These are phyloP conservation scores for Gliomastix tumulicola DNA, from an alignment of 2,329 filamentous ascomycete species.

Conservation along the genomic window DNA sequence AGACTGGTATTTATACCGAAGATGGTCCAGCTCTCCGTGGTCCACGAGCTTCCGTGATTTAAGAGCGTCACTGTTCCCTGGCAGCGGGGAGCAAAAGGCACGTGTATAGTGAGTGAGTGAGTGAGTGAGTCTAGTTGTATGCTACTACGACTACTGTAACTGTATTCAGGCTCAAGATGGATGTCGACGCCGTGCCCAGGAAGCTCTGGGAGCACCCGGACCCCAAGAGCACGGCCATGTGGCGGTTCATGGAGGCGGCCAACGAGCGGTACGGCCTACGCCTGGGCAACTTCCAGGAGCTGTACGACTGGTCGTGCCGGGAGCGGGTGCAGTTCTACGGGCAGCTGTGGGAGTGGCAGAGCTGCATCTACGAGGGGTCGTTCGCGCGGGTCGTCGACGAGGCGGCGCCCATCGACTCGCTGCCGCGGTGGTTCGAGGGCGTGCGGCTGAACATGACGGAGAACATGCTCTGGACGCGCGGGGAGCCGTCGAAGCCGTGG, in stretches of 20 bases:
- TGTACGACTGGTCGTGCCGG: conserved; percentile 63
- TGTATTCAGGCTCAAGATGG: too few species aligned
- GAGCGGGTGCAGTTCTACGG: conserved; percentile 59
- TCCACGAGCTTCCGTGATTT: too few species aligned
- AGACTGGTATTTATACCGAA: too few species aligned
- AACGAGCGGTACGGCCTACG: conserved; percentile 50
- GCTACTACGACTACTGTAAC: too few species aligned
- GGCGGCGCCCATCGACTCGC: conserved; percentile 57
- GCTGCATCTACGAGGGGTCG: conserved; percentile 56
- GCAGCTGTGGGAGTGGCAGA: conserved; percentile 52
- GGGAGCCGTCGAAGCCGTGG: conserved; percentile 20
- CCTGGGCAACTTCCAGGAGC: conserved; percentile 59
- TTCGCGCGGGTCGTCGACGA: conserved; percentile 62
- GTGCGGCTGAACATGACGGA: conserved; percentile 72
- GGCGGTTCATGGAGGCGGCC: conserved; percentile 56
- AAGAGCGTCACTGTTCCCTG: too few species aligned
- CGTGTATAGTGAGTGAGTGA: too few species aligned
- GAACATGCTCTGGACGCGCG: conserved; percentile 63
- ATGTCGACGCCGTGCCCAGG: conserved; percentile 14
- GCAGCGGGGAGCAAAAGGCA: too few species aligned
- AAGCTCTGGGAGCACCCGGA: conserved; percentile 57
- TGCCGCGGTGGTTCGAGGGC: conserved; percentile 74
- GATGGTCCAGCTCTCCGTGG: too few species aligned
- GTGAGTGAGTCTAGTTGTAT: too few species aligned
- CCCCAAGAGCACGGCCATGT: conserved; percentile 57